Base-by-base conservation (phyloP, 2,329 filamentous ascomycete genomes). In the Paecilomyces formosus region DNA sequence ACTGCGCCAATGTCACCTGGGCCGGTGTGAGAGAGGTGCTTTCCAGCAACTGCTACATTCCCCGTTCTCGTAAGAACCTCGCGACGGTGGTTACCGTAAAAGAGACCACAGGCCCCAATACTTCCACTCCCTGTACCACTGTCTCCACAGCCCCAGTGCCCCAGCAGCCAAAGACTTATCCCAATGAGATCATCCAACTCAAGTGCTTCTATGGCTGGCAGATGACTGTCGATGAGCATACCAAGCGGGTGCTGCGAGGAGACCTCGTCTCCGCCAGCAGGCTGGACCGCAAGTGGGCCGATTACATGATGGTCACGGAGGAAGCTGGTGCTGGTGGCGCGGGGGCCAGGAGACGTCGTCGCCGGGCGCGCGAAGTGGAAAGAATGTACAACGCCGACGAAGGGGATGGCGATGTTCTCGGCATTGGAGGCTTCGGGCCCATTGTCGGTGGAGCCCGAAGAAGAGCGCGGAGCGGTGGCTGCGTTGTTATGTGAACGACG, bases 201-300 rank as follows among this genome's bases (percentile, higher is more conserved):
- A 97, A 96, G 74, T 96, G 92, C 74, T 97, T 93, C 78, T 96
- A 96, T 72, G 91, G 89, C 50, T 97, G 90, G 85, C 93, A 97
- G 75, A 90, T 90, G 76, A 97, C 92, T 0, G 92, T 97, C 3
- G 89, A 97, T 64, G 92, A 97, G 72, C 93, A 97, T 74, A 92
- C 87, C 56, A 93, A 92, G 76, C 85, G 92, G 3, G 90, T 97
- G 0, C 73, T 96, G 55, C 81, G 84, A 3, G 90, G 90, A 6
- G 89, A 96, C 61, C 82, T 91, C 59, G 79, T 81, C 0, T 82
- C 89, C 1, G 94, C 94, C 0, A 82, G 81, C 39, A 81, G 90
- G n/a, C 80, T 97, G 21, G 92, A 96, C 78, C 82, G 87, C 63
- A 95, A 93, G 72, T 97, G 93, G 93, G 88, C 88, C 0, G 89